phyloP scores from a whole-genome alignment of 331 rosid species.

The Phaseolus coccineus region DNA sequence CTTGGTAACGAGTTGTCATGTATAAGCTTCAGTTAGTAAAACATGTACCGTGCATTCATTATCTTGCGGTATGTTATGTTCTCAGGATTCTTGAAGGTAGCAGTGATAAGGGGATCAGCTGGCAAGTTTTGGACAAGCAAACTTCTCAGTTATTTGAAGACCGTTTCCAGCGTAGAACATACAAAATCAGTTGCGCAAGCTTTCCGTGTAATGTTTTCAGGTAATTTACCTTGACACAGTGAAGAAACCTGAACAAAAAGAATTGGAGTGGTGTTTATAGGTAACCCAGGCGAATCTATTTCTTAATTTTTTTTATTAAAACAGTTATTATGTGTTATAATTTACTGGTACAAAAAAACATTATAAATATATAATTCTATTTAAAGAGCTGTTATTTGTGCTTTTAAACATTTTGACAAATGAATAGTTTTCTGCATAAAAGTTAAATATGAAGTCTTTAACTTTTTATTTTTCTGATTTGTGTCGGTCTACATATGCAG shows the following conservation, averaged over 20 bases:
- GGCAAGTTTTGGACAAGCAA: slow-evolving; percentile 79
- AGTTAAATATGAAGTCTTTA: not conserved
- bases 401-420: not conserved
- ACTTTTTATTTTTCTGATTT: not conserved
- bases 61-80: slow-evolving; percentile 8
- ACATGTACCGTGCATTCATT: slow-evolving; percentile 14
- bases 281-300: too few relatives aligned
- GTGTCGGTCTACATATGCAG: not conserved
- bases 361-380: not conserved
- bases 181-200: slow-evolving; percentile 54
- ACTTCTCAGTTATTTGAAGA: slow-evolving; percentile 64
- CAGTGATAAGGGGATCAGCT: slow-evolving; percentile 71
- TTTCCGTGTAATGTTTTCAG: slow-evolving; percentile 66
- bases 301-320: not conserved
- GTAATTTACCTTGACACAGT: slow-evolving; percentile 45
- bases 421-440: not conserved
- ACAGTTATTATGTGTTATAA: not conserved
- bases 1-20: not conserved
- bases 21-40: slow-evolving; percentile 29
- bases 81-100: slow-evolving; percentile 92
- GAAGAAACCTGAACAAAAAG: not conserved
- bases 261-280: not conserved
- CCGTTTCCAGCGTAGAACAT: slow-evolving; percentile 76
- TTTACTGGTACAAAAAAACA: not conserved
- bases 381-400: not conserved